phyloP scores from a whole-genome alignment of 177 flowering plant genomes.

The Telopea speciosissima region DNA sequence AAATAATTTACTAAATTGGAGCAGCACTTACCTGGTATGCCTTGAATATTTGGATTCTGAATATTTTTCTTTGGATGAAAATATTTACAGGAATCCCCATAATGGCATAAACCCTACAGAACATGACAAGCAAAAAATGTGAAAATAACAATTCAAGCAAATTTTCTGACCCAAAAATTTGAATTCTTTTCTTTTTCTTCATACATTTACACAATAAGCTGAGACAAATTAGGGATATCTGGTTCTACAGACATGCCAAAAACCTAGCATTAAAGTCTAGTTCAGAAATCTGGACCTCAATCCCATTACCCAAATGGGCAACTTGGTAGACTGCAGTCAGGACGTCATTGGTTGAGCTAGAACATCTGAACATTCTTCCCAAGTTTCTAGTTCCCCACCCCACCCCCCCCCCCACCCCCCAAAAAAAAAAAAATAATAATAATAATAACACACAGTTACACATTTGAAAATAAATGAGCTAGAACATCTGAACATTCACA shows the following conservation, averaged over 20 bases:
- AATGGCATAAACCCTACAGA: constrained; percentile 72
- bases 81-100: constrained; percentile 84
- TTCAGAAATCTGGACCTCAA: not conserved
- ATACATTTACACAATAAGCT: not conserved
- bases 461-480: too few relatives aligned
- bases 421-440: too few relatives aligned
- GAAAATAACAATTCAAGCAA: not conserved
- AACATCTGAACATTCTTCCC: too few relatives aligned
- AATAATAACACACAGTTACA: too few relatives aligned
- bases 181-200: not conserved
- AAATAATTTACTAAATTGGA: not conserved
- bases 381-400: too few relatives aligned
- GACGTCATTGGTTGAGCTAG: not conserved
- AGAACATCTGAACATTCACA: too few relatives aligned
- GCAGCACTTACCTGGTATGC: constrained; percentile 16
- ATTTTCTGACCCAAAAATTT: not conserved
- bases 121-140: not conserved
- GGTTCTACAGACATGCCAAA: not conserved
- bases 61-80: constrained; percentile 52
- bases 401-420: too few relatives aligned
- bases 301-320: not conserved
- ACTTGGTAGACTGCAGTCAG: not conserved
- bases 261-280: not conserved
- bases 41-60: constrained; percentile 20
- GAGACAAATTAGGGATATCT: not conserved